These are phyloP conservation scores for Karstenula rhodostoma DNA, from an alignment of 2,329 filamentous ascomycete genomes.

Conservation along the genomic window DNA sequence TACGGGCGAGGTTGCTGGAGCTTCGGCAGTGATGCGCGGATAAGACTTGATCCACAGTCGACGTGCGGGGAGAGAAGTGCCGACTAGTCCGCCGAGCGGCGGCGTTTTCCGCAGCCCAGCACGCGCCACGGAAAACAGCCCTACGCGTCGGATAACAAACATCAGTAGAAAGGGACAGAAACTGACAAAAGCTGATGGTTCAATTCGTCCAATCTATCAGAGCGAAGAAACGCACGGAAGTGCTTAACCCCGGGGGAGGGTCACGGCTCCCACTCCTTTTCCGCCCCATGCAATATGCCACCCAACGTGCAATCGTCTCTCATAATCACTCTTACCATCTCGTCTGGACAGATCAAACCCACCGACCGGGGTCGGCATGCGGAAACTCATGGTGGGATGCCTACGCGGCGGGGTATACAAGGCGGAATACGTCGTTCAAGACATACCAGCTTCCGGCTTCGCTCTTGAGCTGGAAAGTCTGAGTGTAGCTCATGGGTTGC, in stretches of 20 bases:
- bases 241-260: background rate
- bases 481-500: constrained; percentile 88
- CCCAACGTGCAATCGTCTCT: constrained; percentile 5
- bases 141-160: constrained; percentile 13
- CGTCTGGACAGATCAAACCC: background rate
- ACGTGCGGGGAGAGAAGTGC: constrained; percentile 15
- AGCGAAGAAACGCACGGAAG: constrained; percentile 1
- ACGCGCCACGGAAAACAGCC: constrained; percentile 13
- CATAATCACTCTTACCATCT: constrained; percentile 8
- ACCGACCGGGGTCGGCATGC: constrained; percentile 5
- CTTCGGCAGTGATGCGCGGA: constrained; percentile 44
- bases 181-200: constrained; percentile 7
- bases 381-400: constrained; percentile 6
- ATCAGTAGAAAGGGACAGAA: background rate
- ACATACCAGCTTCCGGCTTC: constrained; percentile 81
- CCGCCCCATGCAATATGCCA: constrained; percentile 10
- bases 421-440: constrained; percentile 93
- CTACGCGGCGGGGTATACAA: constrained; percentile 70
- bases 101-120: constrained; percentile 1
- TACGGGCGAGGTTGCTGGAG: constrained; percentile 33
- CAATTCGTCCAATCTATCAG: constrained; percentile 14
- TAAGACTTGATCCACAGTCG: constrained; percentile 19
- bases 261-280: background rate
- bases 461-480: constrained; percentile 84
- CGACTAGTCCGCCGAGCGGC: constrained; percentile 8